Conservation (phyloP, 768 basidiomycete genomes). For the Leccinellum rugosiceps region DNA sequence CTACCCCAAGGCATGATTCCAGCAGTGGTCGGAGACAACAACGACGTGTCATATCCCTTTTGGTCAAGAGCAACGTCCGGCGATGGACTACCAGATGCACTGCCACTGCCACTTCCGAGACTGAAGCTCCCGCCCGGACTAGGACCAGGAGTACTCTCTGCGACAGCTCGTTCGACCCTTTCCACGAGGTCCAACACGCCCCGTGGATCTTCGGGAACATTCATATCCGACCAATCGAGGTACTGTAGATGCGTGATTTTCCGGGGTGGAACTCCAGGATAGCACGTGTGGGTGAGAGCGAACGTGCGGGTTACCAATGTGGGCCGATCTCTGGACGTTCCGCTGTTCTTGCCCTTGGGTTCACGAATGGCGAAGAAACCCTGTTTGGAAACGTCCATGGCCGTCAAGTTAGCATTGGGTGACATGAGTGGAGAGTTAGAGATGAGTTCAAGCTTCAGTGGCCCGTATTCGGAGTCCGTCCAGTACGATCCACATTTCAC, state of each 20-base stretch:
- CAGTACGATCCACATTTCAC: constrained; percentile 94
- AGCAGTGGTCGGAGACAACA: constrained; percentile 20
- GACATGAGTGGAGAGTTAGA: constrained; percentile 40
- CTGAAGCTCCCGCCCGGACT: constrained; percentile 26
- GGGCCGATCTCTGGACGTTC: constrained; percentile 14
- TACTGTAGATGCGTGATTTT: constrained; percentile 86
- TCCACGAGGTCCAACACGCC: constrained; percentile 72
- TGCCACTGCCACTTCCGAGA: constrained; percentile 18
- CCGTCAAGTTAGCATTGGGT: constrained; percentile 33
- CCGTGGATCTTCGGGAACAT: constrained; percentile 82
- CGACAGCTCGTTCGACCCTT: constrained; percentile 48
- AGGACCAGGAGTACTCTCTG: constrained; percentile 29
- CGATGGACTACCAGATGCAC: constrained; percentile 16
- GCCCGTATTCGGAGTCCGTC: constrained; percentile 67
- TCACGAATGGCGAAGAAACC: constrained; percentile 39
- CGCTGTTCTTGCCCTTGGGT: constrained; percentile 6
- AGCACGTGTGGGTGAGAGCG: constrained; percentile 57
- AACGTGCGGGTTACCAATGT: constrained; percentile 60
- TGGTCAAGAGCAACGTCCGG: constrained; percentile 11
- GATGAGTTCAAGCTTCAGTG: constrained; percentile 57
- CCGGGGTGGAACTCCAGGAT: constrained; percentile 60
- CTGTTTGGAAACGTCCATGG: constrained; percentile 15
- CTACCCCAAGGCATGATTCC: not conserved
- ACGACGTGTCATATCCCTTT: not conserved
- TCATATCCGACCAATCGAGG: constrained; percentile 95